Evolutionary conservation across 2,329 filamentous ascomycete species (phyloP), one percentile per base, ranked within the genome.

Genomic region (Xylariaceae sp.): DNA sequence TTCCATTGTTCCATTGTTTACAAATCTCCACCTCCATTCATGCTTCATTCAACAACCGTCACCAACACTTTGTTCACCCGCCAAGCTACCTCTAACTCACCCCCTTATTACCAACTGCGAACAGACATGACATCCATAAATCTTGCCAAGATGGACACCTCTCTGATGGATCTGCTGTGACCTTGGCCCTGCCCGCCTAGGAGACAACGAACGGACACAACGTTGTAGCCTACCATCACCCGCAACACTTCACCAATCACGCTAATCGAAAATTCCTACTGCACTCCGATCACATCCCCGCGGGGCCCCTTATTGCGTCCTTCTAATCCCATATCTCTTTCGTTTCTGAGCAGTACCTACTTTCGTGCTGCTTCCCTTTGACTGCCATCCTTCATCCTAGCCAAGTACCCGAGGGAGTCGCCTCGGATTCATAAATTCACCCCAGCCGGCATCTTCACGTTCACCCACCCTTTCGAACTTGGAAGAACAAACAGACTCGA

Each of bases 91-190:
- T 21, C 26, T 5, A 8, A 4, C 26, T 8, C 26, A 26, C n/a
- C 10, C 13, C 45, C 16, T 42, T 42, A 48, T 42, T 42, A 43
- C 16, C 44, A 39, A 56, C 37, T 15, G 10, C 7, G 44, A 39
- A 51, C 48, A 58, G 50, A 52, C 47, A 56, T 54, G 41, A 51
- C 48, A 49, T 41, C 43, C 32, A 47, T 5, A 49, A 16, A 43
- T 54, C 51, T 45, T 21, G 39, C 29, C 57, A 61, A 51, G 9
- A 61, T 56, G 53, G 41, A 39, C 41, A 21, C 51, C 42, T 42
- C 44, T 19, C 29, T 8, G 21, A 42, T 55, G 19, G 53, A 58
- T 49, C 49, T 45, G 30, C 47, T 60, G 39, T 61, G 39, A 56
- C 21, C 43, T 30, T 37, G 46, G 41, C 41, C 7, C 44, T 15